A percentile compares a stretch with the other conserved stretches of the same genome.
These are phyloP conservation scores for Entomortierella chlamydospora DNA, from an alignment of 192 early-diverging fungal genomes.

Conservation along the genomic window DNA sequence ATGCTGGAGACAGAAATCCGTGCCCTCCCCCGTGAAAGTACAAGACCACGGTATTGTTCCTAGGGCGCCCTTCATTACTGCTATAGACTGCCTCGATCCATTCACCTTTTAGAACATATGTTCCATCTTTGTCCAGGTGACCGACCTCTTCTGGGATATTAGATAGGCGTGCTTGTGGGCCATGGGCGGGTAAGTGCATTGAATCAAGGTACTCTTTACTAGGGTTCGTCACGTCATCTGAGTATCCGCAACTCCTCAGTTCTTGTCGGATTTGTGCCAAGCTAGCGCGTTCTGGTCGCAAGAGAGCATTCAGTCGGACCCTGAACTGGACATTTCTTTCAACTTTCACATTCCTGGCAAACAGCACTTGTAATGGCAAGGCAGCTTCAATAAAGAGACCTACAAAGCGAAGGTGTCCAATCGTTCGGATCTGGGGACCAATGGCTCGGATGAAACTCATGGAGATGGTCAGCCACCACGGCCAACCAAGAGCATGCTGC, in stretches of 20 bases:
- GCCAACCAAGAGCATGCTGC: constrained; percentile 32
- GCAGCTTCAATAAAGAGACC: constrained; percentile 11
- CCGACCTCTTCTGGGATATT: constrained; percentile 47
- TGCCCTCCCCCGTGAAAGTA: constrained; percentile 50
- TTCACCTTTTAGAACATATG: constrained; percentile 28
- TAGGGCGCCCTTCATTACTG: constrained; percentile 18
- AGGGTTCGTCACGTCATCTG: constrained; percentile 20
- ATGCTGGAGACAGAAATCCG: constrained; percentile 25
- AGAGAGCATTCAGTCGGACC: constrained; percentile 18
- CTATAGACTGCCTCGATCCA: constrained; percentile 29
- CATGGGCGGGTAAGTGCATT: constrained; percentile 19
- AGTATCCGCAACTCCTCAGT: not conserved
- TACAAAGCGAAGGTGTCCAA: constrained; percentile 26
- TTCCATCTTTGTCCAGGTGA: constrained; percentile 8
- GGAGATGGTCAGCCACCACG: constrained; percentile 27
- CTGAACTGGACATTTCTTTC: constrained; percentile 11
- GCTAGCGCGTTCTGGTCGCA: constrained; percentile 18
- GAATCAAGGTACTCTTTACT: constrained; percentile 32
- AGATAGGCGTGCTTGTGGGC: constrained; percentile 2
- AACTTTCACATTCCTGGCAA: constrained; percentile 13
- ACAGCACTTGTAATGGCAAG: constrained; percentile 1
- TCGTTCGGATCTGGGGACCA: not conserved
- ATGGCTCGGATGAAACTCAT: constrained; percentile 17
- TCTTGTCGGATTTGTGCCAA: constrained; percentile 7
- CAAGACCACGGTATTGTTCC: constrained; percentile 15